Conservation (phyloP, 2,329 filamentous ascomycete genomes). For the Plectosphaerella cucumerina region DNA sequence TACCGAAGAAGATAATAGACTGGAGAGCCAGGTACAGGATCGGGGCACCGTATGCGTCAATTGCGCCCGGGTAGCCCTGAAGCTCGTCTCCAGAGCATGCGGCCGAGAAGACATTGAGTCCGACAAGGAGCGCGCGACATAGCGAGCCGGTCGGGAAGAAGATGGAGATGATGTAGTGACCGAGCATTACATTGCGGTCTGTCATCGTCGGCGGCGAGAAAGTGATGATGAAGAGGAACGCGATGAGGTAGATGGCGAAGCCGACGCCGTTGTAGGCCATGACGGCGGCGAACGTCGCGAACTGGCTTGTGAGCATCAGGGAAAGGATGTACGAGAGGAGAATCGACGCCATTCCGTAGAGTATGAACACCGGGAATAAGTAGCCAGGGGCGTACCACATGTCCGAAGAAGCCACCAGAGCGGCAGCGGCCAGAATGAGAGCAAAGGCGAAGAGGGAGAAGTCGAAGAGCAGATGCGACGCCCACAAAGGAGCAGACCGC, state of each 20-base stretch:
- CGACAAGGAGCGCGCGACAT: conserved; percentile 68
- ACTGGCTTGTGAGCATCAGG: conserved; percentile 71
- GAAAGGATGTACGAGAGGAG: conserved; percentile 78
- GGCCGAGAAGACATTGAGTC: conserved; percentile 79
- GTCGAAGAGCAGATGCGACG: conserved; percentile 79
- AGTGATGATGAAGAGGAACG: conserved; percentile 67
- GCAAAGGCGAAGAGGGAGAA: conserved; percentile 67
- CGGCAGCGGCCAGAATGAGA: conserved; percentile 60
- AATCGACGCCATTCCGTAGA: conserved; percentile 72
- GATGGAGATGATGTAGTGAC: conserved; percentile 70
- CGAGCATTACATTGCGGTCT: conserved; percentile 37
- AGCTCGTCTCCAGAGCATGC: conserved; percentile 63
- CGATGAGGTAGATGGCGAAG: conserved; percentile 68
- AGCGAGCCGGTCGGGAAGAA: conserved; percentile 76
- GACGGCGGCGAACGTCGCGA: conserved; percentile 80
- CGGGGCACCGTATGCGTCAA: conserved; percentile 75
- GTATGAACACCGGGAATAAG: conserved; percentile 61
- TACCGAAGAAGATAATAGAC: conserved; percentile 62
- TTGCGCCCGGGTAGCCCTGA: conserved; percentile 63
- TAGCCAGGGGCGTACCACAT: conserved; percentile 79
- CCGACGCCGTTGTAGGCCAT: conserved; percentile 71
- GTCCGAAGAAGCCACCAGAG: conserved; percentile 61
- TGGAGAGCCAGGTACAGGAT: conserved; percentile 81
- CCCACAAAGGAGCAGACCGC: conserved; percentile 75
- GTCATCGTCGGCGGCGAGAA: conserved; percentile 61